Conservation (phyloP, 2,329 filamentous ascomycete genomes). For the Penicillium sp. region DNA sequence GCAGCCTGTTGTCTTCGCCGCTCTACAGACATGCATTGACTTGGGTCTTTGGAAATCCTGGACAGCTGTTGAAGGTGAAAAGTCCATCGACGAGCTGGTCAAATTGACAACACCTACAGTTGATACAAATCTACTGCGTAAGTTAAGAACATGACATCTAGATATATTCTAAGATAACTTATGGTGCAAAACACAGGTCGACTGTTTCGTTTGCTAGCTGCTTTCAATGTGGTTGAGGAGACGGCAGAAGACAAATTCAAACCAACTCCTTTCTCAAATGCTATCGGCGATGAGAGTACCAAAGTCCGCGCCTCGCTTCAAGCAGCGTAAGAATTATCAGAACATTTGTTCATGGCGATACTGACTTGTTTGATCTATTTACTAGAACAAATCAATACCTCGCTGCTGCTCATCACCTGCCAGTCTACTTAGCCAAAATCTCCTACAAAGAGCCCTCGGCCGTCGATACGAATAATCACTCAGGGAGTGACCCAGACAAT, state of each 20-base stretch:
- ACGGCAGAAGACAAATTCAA: slow-evolving; percentile 31
- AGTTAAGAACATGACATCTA: not conserved
- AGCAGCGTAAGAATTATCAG: slow-evolving; percentile 26
- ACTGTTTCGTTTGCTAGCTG: slow-evolving; percentile 32
- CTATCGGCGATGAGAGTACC: slow-evolving; percentile 34
- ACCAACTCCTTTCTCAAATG: slow-evolving; percentile 33
- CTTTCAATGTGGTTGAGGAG: slow-evolving; percentile 35
- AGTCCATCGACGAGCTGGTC: slow-evolving; percentile 30
- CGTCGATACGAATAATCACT: slow-evolving; percentile 26
- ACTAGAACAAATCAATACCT: slow-evolving; percentile 34
- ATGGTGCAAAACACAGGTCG: slow-evolving; percentile 19
- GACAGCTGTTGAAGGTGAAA: slow-evolving; percentile 30
- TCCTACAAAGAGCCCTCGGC: slow-evolving; percentile 35
- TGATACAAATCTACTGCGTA: slow-evolving; percentile 33
- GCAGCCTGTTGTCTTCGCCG: slow-evolving; percentile 31
- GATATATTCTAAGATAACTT: not conserved
- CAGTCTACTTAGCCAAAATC: slow-evolving; percentile 35
- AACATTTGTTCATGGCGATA: not conserved
- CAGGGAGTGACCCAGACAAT: slow-evolving; percentile 19
- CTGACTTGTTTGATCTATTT: not conserved
- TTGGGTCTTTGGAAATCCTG: slow-evolving; percentile 34
- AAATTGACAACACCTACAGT: slow-evolving; percentile 22
- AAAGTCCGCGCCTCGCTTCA: slow-evolving; percentile 32
- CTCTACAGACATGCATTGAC: slow-evolving; percentile 33
- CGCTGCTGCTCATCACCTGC: slow-evolving; percentile 31